Base-by-base conservation (phyloP, 495 filamentous ascomycete species). In the Sordaria brevicollis region DNA sequence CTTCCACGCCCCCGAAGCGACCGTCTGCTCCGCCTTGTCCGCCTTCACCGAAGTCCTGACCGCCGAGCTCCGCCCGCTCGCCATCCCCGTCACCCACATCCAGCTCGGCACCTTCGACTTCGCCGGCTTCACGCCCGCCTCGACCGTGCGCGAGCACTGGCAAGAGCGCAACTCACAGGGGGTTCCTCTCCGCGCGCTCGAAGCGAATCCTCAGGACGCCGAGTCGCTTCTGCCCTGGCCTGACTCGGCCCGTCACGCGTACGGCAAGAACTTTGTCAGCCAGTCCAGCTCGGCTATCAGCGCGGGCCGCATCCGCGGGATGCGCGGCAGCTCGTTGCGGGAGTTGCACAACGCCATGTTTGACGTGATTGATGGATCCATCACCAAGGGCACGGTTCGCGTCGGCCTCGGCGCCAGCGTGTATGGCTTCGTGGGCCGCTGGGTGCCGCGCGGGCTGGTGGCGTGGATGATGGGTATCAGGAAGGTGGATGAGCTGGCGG, bases 21-120 rank as follows among this genome's bases (percentile, higher is more conserved):
- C 89, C 17, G 85, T 94, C 1, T 89, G 89, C 68, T 88, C 90
- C 13, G 94, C 92, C 0, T 83, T 97, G 1, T 87, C 89, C 6
- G 90, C 89, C n/a, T 96, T 96, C 74, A 89, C 90, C 21, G 83
- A 88, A 13, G 90, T 90, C 0, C 82, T 99, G 4, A 85, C 90
- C 17, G 86, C 88, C 69, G 95, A 98, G 80, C 82, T 96, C n/a
- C 79, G 80, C 0, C 86, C 88, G 1, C 81, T 89, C n/a, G 87
- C 84, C 65, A 88, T 97, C 65, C 85, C 89, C 41, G 90, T 98
- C 3, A 90, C 90, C 3, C 92, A 96, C 69, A 80, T 99, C 68
- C 91, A 91, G 75, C 88, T 97, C 3, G 95, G 95, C 67, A 93
- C 90, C 62, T 92, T 99, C 74, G 94, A 97, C 74, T 81, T 83